Conservation (phyloP, 106 monocot genomes). For the Allium cepa region DNA sequence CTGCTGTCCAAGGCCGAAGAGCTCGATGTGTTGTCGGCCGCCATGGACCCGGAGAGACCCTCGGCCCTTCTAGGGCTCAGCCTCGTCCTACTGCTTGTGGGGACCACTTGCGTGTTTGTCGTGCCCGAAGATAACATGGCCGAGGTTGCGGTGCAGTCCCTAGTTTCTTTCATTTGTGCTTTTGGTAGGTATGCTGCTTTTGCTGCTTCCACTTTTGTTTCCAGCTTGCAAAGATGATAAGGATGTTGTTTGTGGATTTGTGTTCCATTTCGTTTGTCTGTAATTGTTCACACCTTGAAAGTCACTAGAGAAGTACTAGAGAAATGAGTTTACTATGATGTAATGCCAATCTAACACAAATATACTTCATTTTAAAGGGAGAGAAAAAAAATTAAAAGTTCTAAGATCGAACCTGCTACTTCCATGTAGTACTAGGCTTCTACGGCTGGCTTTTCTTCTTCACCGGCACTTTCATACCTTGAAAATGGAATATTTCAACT, state of each 20-base stretch:
- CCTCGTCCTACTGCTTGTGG: constrained; percentile 38
- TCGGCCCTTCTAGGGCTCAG: constrained; percentile 40
- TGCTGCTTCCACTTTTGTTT: constrained; percentile 77
- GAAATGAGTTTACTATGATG: no score
- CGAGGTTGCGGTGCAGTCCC: constrained; percentile 62
- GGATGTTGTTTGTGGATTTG: neutral
- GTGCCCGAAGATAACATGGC: constrained; percentile 68
- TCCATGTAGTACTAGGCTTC: no score
- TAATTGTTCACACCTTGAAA: constrained; percentile 21
- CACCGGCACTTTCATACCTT: no score
- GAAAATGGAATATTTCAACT: no score
- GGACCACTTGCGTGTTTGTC: constrained; percentile 57
- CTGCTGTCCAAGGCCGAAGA: constrained; percentile 94
- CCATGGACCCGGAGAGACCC: constrained; percentile 67
- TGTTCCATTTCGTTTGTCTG: neutral
- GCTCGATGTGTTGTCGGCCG: constrained; percentile 69
- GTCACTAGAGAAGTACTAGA: no score
- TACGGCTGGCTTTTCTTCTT: no score
- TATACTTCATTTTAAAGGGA: no score
- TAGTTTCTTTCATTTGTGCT: constrained; percentile 41
- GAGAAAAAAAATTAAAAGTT: no score
- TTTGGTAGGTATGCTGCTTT: constrained; percentile 79
- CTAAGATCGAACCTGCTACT: no score
- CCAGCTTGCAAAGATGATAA: constrained; percentile 60
- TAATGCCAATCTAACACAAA: no score